Conservation (phyloP, 2,329 filamentous ascomycete species). For the Beauveria scarabaeidicola region DNA sequence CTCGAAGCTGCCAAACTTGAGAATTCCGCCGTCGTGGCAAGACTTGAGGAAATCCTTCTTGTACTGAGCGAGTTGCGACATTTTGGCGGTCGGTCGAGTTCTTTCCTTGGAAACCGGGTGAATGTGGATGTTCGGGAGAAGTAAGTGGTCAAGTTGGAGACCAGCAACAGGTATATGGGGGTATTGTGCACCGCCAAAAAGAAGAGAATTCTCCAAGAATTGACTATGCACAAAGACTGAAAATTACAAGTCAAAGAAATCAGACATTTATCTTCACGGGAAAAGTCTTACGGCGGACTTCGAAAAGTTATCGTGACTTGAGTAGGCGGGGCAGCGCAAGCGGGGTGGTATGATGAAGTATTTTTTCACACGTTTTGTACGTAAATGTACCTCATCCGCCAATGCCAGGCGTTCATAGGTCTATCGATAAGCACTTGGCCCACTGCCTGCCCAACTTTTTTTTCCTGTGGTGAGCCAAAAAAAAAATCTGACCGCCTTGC, state of each 20-base stretch:
- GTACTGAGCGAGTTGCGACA: slow-evolving; percentile 46
- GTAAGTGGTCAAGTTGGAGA: background rate
- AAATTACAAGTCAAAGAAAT: background rate
- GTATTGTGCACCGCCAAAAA: background rate
- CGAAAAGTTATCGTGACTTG: background rate
- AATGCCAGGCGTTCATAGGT: background rate
- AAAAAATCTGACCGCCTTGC: slow-evolving; percentile 25
- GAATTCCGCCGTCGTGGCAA: slow-evolving; percentile 58
- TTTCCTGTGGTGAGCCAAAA: slow-evolving; percentile 18
- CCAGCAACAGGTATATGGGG: background rate
- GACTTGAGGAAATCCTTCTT: slow-evolving; percentile 66
- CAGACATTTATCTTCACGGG: background rate
- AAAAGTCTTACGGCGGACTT: slow-evolving; percentile 1
- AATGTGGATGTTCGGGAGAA: background rate
- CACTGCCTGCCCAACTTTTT: slow-evolving; percentile 5
- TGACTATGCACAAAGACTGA: background rate
- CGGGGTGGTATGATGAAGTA: background rate
- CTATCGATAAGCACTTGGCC: slow-evolving; percentile 20
- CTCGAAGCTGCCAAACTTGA: slow-evolving; percentile 76
- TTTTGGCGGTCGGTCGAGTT: slow-evolving; percentile 25
- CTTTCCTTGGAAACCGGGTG: background rate
- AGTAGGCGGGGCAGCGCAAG: background rate
- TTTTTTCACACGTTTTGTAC: background rate
- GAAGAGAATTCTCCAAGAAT: background rate
- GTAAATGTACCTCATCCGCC: background rate